Base-by-base conservation (phyloP, 768 basidiomycete genomes). In the Phanerochaete sordida region DNA sequence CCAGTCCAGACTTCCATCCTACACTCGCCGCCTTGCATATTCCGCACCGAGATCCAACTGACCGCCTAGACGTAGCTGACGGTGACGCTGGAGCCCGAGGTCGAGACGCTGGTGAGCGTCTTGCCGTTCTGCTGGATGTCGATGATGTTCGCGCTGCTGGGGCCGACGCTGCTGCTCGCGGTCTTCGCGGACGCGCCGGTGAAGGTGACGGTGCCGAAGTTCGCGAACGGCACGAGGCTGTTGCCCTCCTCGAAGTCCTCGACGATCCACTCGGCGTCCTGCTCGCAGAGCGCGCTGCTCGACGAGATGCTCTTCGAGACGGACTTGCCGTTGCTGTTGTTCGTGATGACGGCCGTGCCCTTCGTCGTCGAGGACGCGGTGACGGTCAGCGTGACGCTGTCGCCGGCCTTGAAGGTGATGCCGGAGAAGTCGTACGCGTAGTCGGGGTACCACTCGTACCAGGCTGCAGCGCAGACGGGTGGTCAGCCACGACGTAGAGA, bases 251-350 rank as follows among this genome's bases (percentile, higher is more conserved):
- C 51, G 21, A 52, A 52, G 51, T 52, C 51, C 51, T 52, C 51
- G 51, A 52, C 31, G 45, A 74, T 74, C 72, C 73, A 74, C 61
- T 74, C 71, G 0, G 70, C 73, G 61, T 71, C 68, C 63, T 69
- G 54, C 30, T 52, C 57, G 60, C 65, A 71, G 33, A 71, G 63
- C 16, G 64, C 61, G 35, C 51, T 26, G 8, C 61, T 44, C 23
- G 70, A 70, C 1, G 67, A 63, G 62, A 74, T 61, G 3, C 62
- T 24, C 58, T 68, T 62, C 30, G 66, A 56, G 31, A 70, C 64
- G 31, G 66, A 52, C 58, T 57, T 57, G 47, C 63, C 63, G 16
- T 53, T 69, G 30, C 65, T 59, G 28, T 62, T 24, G 57, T 69
- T 69, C 61, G 63, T 39, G 54, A 69, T 65, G n/a, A 54, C 59